Evolutionary conservation across 2,329 filamentous ascomycete species (phyloP).

Genomic region (Cryoendolithus antarcticus): DNA sequence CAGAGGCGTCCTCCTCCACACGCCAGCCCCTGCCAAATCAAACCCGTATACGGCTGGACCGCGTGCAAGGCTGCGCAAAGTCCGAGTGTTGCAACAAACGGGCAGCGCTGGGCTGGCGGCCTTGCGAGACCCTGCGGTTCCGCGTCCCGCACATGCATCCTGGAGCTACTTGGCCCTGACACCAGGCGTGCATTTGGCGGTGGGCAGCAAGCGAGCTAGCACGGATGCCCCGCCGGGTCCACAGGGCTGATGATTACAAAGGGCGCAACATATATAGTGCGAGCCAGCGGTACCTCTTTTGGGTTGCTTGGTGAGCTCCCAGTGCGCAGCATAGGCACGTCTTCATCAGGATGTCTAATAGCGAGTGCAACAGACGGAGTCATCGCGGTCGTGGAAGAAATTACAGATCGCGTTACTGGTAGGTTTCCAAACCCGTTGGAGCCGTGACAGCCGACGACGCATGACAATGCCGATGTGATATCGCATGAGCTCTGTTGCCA

Average conservation of each 20-base stretch:
- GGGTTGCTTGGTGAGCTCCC: slow-evolving; percentile 2
- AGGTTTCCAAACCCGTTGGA: slow-evolving; percentile 1
- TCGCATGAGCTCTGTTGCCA: too few relatives aligned
- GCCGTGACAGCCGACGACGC: too few relatives aligned
- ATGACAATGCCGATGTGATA: too few relatives aligned
- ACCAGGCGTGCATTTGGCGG: slow-evolving; percentile 5
- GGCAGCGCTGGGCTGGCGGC: slow-evolving; percentile 3
- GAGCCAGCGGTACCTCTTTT: slow-evolving; percentile 1
- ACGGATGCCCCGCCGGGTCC: slow-evolving; percentile 4
- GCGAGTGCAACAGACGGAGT: neutral
- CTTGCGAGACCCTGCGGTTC: slow-evolving; percentile 3
- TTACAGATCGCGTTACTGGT: slow-evolving; percentile 1
- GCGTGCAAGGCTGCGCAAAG: slow-evolving; percentile 3
- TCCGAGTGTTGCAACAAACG: neutral
- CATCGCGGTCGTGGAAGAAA: slow-evolving; percentile 1
- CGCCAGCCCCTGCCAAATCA: slow-evolving; percentile 5
- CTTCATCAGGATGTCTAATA: neutral
- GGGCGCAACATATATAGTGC: neutral
- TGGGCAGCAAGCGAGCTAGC: slow-evolving; percentile 4
- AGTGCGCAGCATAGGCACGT: neutral
- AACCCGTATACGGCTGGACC: slow-evolving; percentile 5
- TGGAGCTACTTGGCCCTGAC: slow-evolving; percentile 4
- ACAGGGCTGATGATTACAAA: slow-evolving; percentile 5
- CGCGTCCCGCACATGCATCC: slow-evolving; percentile 2
- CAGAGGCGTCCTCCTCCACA: slow-evolving; percentile 4